Conservation (phyloP, 257 asterid species). For the Coffea canephora region DNA sequence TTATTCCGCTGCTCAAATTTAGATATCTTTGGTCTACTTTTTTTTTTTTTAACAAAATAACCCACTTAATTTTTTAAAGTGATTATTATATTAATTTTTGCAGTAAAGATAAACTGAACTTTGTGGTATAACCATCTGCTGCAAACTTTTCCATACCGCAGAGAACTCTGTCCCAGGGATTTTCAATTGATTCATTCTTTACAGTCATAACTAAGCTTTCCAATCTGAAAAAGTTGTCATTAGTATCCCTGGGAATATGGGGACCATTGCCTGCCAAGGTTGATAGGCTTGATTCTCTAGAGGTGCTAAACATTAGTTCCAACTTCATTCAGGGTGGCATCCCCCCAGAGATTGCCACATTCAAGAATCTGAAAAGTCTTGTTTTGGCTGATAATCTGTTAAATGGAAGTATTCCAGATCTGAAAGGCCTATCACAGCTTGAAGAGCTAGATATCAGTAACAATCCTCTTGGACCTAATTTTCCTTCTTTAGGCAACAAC, state of each 20-base stretch:
- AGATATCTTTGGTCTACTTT: too few species aligned
- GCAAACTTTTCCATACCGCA: constrained; percentile 31
- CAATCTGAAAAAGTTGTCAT: constrained; percentile 50
- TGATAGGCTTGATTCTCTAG: constrained; percentile 62
- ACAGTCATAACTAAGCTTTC: constrained; percentile 80
- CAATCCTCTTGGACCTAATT: constrained; percentile 60
- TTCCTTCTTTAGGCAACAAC: constrained; percentile 56
- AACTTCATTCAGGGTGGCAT: constrained; percentile 63
- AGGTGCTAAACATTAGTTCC: constrained; percentile 61
- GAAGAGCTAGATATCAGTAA: constrained; percentile 72
- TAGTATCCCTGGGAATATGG: constrained; percentile 80
- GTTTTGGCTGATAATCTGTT: constrained; percentile 61
- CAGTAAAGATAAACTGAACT: too few species aligned
- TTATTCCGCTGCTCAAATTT: too few species aligned
- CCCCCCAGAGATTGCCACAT: constrained; percentile 56
- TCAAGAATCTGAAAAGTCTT: constrained; percentile 50
- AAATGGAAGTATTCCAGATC: constrained; percentile 76
- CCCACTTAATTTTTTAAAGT: too few species aligned
- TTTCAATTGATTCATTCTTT: constrained; percentile 80
- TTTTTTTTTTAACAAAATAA: too few species aligned
- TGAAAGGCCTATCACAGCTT: constrained; percentile 41
- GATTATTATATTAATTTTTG: too few species aligned
- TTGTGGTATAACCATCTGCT: constrained; percentile 19
- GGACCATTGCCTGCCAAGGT: constrained; percentile 75
- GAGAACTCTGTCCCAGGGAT: constrained; percentile 50